phyloP scores from a whole-genome alignment of 2,329 filamentous ascomycete genomes.

The Didymella keratinophila region DNA sequence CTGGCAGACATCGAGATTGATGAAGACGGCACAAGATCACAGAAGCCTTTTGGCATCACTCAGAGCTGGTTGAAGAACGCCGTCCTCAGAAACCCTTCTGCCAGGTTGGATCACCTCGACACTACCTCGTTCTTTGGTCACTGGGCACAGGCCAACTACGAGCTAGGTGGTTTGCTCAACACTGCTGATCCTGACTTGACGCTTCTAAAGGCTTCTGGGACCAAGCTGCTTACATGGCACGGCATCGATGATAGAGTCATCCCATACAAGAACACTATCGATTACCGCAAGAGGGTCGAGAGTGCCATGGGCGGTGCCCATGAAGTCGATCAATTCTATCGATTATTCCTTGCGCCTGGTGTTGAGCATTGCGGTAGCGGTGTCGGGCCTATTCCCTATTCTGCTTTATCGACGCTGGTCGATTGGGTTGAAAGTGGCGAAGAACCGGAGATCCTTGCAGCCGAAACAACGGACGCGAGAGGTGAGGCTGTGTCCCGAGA shows the following conservation, averaged over 20 bases:
- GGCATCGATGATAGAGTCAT: conserved; percentile 38
- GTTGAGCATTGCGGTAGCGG: conserved; percentile 37
- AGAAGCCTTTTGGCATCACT: conserved; percentile 28
- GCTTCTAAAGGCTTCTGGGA: conserved; percentile 30
- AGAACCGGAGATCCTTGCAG: conserved; percentile 35
- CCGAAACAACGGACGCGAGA: conserved; percentile 23
- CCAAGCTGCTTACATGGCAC: conserved; percentile 43
- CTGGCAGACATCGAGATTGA: conserved; percentile 26
- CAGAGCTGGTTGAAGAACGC: conserved; percentile 31
- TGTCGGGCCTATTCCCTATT: conserved; percentile 27
- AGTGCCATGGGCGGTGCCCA: conserved; percentile 34
- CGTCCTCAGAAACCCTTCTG: conserved; percentile 24
- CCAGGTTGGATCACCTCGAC: conserved; percentile 27
- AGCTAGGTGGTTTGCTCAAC: conserved; percentile 35
- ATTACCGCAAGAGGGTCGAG: conserved; percentile 36
- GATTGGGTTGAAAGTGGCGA: conserved; percentile 42
- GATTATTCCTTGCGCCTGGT: conserved; percentile 44
- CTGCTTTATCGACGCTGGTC: conserved; percentile 31
- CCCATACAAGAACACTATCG: conserved; percentile 35
- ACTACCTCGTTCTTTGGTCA: conserved; percentile 24
- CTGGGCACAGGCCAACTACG: conserved; percentile 29
- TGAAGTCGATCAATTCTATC: conserved; percentile 40
- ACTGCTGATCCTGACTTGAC: conserved; percentile 37
- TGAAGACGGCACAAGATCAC: conserved; percentile 27
- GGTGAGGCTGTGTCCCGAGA: conserved; percentile 32